Evolutionary conservation across 2,329 filamentous ascomycete genomes (phyloP).

Genomic region (Zasmidium cellare): DNA sequence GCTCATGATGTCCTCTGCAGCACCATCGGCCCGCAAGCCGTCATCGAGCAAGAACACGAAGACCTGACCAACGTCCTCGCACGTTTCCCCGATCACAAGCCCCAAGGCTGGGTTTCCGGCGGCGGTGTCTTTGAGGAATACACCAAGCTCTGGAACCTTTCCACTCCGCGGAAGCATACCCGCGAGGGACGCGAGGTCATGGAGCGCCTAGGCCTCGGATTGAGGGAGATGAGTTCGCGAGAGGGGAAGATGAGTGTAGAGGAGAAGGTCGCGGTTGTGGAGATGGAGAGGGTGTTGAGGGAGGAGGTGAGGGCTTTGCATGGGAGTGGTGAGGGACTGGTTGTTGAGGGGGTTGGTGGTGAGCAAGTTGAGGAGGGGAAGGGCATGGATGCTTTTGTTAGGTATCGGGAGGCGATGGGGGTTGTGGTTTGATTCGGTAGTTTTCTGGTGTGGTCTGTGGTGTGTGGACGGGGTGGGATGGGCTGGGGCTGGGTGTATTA

Average conservation of each 20-base stretch:
- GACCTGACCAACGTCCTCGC: conserved; percentile 67
- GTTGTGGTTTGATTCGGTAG: conserved; percentile 83
- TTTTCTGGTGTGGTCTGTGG: too few species aligned
- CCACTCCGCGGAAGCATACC: conserved; percentile 32
- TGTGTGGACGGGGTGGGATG: too few species aligned
- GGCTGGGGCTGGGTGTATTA: conserved; percentile 26
- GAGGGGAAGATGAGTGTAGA: conserved; percentile 48
- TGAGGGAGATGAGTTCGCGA: conserved; percentile 41
- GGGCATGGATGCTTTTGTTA: conserved; percentile 42
- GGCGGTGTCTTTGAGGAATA: conserved; percentile 68
- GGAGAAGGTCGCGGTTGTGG: conserved; percentile 70
- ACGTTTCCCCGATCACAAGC: conserved; percentile 59
- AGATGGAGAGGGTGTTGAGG: conserved; percentile 76
- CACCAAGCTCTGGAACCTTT: conserved; percentile 19
- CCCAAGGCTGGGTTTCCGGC: conserved; percentile 71
- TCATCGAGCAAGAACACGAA: conserved; percentile 80
- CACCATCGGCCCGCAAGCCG: conserved; percentile 75
- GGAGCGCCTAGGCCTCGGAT: conserved; percentile 35
- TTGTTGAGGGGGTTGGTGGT: conserved; percentile 8
- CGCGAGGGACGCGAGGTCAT: conserved; percentile 31
- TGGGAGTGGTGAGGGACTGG: conserved; percentile 20
- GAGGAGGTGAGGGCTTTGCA: conserved; percentile 56
- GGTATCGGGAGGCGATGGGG: conserved; percentile 65
- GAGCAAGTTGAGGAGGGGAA: conserved; percentile 35
- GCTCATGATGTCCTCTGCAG: conserved; percentile 81